Evolutionary conservation across 768 basidiomycete genomes (phyloP).

Genomic region (Serendipita sp.): DNA sequence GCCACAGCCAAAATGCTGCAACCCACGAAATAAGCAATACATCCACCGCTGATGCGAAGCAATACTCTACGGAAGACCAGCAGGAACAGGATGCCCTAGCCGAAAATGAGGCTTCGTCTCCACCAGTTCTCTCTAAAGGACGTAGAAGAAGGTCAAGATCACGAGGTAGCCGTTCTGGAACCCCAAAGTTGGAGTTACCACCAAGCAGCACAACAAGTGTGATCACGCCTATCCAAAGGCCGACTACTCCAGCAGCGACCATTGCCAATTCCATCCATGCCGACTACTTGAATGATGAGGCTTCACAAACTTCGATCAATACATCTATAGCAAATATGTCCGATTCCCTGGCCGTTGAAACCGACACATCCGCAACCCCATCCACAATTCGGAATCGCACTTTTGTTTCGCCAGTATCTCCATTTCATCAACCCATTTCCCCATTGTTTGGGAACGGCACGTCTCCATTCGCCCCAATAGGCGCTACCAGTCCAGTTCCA

Average conservation of each 20-base stretch:
- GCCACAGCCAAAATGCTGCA: neutral
- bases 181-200: neutral
- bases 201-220: conserved; percentile 2
- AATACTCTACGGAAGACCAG: neutral
- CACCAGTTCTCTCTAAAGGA: neutral
- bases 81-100: conserved; percentile 3
- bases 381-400: conserved; percentile 1
- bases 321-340: neutral
- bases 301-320: neutral
- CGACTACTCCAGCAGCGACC: neutral
- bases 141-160: neutral
- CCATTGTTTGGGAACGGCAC: neutral
- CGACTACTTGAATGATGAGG: too few species aligned
- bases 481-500: neutral
- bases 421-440: neutral
- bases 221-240: neutral
- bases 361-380: neutral
- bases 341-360: neutral
- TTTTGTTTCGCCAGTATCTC: neutral
- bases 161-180: neutral
- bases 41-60: neutral
- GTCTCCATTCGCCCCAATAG: conserved; percentile 1
- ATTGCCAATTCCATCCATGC: neutral
- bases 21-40: neutral
- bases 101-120: conserved; percentile 11